Base-by-base conservation (phyloP, 2,329 filamentous ascomycete species). In the Hypoxylon sp. region DNA sequence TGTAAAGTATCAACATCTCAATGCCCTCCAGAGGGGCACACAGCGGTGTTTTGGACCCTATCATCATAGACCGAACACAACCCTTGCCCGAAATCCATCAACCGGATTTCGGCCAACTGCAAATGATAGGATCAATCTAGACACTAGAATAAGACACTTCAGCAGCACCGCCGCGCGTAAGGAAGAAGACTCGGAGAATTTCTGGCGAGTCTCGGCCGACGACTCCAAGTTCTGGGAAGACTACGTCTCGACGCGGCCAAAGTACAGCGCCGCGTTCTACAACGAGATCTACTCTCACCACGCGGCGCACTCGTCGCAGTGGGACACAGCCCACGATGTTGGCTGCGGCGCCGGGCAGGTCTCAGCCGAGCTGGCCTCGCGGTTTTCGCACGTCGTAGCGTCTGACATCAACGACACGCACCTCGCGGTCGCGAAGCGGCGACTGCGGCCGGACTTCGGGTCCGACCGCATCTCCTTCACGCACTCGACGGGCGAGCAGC, bases 161-260 rank as follows among this genome's bases (percentile, higher is more conserved):
- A 35, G 44, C 12, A 34, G 17, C 29, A 48, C 44, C 11, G 20
- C 36, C 15, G 27, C 35, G 9, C 44, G 20, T 9, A 32, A 12
- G 26, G 8, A 34, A 7, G 30, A 51, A 40, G 47, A 51, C 26
- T 37, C 31, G 7, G 38, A 43, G 13, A 37, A 37, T 15, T 44
- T 51, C 34, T 51, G 47, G 47, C 40, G 34, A 3, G 31, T 51
- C 21, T 42, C 40, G 9, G 27, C 40, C 16, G 34, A 44, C 16
- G 47, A 45, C 13, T 38, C 47, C 19, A 40, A 44, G 5, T 51
- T 45, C 17, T 51, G 40, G 48, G 27, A 51, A 11, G 48, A 51
- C 8, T 51, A 51, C 23, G 29, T 45, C 21, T 44, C 48, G n/a
- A 51, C 48, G 8, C 40, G 48, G 16, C 48, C 48, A 12, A 37